Base-by-base conservation (phyloP, 2,329 filamentous ascomycete species). In the Diaporthe sp. region DNA sequence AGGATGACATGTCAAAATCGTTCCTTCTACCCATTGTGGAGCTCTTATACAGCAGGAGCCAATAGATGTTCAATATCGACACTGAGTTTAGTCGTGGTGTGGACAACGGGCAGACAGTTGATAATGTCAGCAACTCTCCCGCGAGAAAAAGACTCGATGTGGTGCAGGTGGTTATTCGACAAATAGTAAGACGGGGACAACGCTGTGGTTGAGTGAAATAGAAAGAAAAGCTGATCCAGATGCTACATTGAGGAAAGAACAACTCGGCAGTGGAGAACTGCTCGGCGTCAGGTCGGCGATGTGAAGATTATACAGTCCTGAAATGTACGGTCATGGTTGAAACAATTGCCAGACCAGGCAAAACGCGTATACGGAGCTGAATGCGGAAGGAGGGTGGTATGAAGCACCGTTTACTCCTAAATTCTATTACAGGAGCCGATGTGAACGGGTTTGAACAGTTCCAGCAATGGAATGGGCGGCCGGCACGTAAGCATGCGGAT, bases 11-110 rank as follows among this genome's bases (percentile, higher is more conserved):
- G 47, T 67, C 52, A 30, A 64, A 58, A 8, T 68, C 10, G 60
- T 69, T 60, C 40, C 72, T 73, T 25, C 47, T 67, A 6, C 74
- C 75, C 75, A 76, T 76, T 0, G 12, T 73, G 4, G 15, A 17
- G 19, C 17, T 15, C 0, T 35, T 40, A 0, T 25, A 38, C 8
- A 9, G 15, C 35, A 15, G 30, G 2, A 47, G 7, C 5, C 5
- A 28, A 54, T 12, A n/a, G 2, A 40, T 40, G 0, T 54, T 0
- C 22, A 9, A 13, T 22, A n/a, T 30, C 8, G 38, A 10, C n/a
- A 17, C 17, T 3, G 35, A 15, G 15, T 35, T 9, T 15, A 30
- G 38, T 33, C 8, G 40, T 35, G 19, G 25, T 19, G 40, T 8
- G n/a, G 17, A 9, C 30, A 25, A 22, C 22, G 15, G n/a, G n/a